Evolutionary conservation across 1,284 basidiomycete genomes (phyloP), one percentile per base, ranked within the genome.

Genomic region (Peniophora sp.): DNA sequence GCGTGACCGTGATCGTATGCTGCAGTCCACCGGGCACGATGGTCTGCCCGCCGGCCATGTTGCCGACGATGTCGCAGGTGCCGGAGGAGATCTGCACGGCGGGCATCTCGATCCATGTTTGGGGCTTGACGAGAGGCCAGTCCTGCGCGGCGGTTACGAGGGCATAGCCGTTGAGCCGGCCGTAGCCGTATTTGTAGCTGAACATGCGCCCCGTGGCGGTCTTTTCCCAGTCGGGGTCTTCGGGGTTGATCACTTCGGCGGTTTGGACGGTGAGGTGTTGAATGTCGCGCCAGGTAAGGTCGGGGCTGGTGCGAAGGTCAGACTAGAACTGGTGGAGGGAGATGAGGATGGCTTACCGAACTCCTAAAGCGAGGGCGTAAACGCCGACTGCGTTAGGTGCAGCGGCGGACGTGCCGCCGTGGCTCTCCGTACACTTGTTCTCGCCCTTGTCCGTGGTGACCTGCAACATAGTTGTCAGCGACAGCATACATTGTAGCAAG

Each of bases 141-240:
- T 73, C 67, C 61, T 85, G 78, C 2, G 94, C 92, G 1, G 86
- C 85, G 54, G 81, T 86, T 56, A 99, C 85, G 59, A 91, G 93
- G 42, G 69, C 74, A 49, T 85, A 89, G 0, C 88, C 96, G 64
- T 97, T 88, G 54, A 99, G 74, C 42, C 82, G 82, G 20, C 97
- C 97, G 62, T 88, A 99, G 1, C 97, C 97, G 60, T 96, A 99
- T 68, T 98, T 98, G 77, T 99, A 98, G 64, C 92, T 96, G 71
- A 88, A 99, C 43, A 72, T 77, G 42, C 87, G 77, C 5, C 92
- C 93, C 1, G 75, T 72, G 3, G 88, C 82, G 1, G 88, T 99
- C 47, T 66, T 71, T 62, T 97, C 91, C 97, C 97, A 99, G 66
- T 97, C 95, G 0, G 91, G 88, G 63, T 99, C 97, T 3, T 91